Base-by-base conservation (phyloP, 164 flowering plant species). In the Vitis riparia region DNA sequence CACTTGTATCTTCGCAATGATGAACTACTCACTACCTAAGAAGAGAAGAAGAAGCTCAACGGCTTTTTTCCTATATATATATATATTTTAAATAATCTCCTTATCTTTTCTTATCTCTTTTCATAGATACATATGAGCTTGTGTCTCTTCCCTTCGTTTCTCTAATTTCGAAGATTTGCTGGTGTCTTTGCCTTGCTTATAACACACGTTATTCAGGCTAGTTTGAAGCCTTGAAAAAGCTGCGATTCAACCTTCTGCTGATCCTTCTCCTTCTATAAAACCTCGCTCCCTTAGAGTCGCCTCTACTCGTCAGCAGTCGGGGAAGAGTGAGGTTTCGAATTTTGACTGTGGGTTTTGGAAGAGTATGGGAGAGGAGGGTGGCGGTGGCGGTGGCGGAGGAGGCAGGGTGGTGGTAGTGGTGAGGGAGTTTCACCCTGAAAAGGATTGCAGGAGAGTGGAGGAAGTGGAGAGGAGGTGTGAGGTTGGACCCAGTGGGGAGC, bases 401-500 rank as follows among this genome's bases (percentile, higher is more conserved):
- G 81, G 81, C 81, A 53, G 77, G 80, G 19, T 95, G 99, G 44
- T 37, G 44, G 44, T 93, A 9, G 80, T 80, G 53, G 82, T 95
- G 62, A 82, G 99, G 77, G 89, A 91, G 73, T 93, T 76, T 66
- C 89, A 91, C 19, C 75, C 79, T 1, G 78, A 69, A 9, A 88
- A 74, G 47, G 99, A 95, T 62, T 3, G 79, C 13, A 19, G 14
- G 0, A 78, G 76, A 7, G 97, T 89, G 5, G 97, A 89, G 67
- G 84, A 80, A 7, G 85, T 95, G 3, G 99, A 95, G 81, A 82
- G 83, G 51, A 78, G 80, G 19, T 95, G 99, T 55, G 98, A 95
- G 44, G 95, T 89, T 17, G 97, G 93, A 9, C 88, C 98, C 57
- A 77, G 79, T 59, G 93, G 88, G 47, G 80, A 91, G 68, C 86